Conservation (phyloP, 345 rosid genomes). For the Eucalyptus urophylla region DNA sequence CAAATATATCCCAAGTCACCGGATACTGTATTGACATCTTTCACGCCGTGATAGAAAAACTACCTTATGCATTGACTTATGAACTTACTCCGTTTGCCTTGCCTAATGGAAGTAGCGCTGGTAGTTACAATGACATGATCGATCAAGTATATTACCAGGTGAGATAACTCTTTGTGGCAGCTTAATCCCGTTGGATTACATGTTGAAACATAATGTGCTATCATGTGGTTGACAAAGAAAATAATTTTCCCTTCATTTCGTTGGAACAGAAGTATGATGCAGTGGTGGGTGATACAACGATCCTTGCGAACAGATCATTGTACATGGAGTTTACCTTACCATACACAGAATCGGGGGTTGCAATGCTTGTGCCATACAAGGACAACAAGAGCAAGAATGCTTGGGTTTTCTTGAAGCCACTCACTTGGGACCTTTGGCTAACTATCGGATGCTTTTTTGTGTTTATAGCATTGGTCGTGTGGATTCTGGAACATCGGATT, state of each 20-base stretch:
- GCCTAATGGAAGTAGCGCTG: background rate
- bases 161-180: background rate
- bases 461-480: no score
- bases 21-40: background rate
- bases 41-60: background rate
- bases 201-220: background rate
- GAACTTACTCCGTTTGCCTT: background rate
- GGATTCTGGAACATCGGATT: no score
- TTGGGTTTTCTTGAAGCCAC: no score
- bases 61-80: background rate
- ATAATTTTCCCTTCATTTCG: background rate
- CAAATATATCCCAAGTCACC: background rate
- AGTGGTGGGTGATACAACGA: background rate
- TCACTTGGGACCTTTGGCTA: no score
- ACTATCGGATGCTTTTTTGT: no score
- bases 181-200: background rate
- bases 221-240: background rate
- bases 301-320: background rate
- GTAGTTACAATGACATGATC: background rate
- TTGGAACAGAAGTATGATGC: background rate
- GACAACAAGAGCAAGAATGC: background rate
- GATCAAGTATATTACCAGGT: background rate
- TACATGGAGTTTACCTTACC: background rate
- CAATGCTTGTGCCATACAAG: background rate
- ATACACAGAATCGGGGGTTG: background rate